phyloP scores from a whole-genome alignment of 345 rosid species.

The Ricinus communis region DNA sequence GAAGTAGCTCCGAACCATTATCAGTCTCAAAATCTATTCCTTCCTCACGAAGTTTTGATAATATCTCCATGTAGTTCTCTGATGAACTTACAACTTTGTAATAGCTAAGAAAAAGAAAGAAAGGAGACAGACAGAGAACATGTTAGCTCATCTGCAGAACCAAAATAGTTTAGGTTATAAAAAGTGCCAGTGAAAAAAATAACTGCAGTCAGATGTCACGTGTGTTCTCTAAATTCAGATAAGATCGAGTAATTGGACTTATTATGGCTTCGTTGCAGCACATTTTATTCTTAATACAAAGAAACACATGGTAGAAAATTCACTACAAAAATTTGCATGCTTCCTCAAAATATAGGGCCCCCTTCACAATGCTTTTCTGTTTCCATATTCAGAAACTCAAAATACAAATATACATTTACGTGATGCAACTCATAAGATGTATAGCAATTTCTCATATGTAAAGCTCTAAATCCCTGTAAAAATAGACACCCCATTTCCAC shows the following conservation, averaged over 20 bases:
- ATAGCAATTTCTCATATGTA: not conserved
- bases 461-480: not conserved
- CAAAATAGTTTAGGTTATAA: not conserved
- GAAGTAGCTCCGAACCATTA: conserved; percentile 90
- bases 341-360: not conserved
- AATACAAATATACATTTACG: not conserved
- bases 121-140: not conserved
- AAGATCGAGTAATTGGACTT: not conserved
- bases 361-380: not conserved
- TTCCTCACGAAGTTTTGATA: conserved; percentile 69
- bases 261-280: not conserved
- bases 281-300: not conserved
- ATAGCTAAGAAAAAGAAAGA: conserved; percentile 42
- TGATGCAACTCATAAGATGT: not conserved
- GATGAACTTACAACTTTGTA: conserved; percentile 75
- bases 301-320: not conserved
- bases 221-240: not conserved
- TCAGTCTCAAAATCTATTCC: conserved; percentile 82
- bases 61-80: conserved; percentile 62
- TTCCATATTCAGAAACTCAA: not conserved
- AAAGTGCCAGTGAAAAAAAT: not conserved
- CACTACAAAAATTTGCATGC: not conserved
- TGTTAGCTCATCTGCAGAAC: conserved; percentile 11
- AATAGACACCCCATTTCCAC: not conserved
- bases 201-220: not conserved